Evolutionary conservation across 2,329 filamentous ascomycete species (phyloP).

Genomic region (Ophiocordyceps camponoti-rufipedis): DNA sequence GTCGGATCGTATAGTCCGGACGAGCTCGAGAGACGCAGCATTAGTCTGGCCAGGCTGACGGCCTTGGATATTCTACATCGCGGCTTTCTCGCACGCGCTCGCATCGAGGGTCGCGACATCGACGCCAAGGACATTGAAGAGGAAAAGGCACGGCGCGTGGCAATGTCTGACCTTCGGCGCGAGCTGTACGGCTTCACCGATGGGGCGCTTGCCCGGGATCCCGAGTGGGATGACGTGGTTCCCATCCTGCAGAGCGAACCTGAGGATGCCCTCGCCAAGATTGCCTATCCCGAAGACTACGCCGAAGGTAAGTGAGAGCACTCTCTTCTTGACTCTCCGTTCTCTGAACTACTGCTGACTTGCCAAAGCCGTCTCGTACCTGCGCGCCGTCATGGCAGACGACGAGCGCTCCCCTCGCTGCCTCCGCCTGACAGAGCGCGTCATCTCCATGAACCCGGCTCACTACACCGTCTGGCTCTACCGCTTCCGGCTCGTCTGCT

Average conservation of each 20-base stretch:
- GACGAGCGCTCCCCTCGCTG: conserved; percentile 70
- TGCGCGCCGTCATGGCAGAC: conserved; percentile 79
- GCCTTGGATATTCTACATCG: conserved; percentile 24
- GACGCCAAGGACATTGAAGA: conserved; percentile 22
- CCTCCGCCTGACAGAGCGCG: conserved; percentile 66
- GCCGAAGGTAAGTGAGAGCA: conserved; percentile 41
- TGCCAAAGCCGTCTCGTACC: conserved; percentile 60
- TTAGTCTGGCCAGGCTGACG: conserved; percentile 23
- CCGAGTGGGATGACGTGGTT: conserved; percentile 66
- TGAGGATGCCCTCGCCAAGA: conserved; percentile 69
- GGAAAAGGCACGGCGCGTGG: conserved; percentile 27
- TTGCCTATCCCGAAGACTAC: conserved; percentile 82
- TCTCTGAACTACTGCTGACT: not conserved
- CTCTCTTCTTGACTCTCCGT: not conserved
- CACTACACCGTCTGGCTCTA: conserved; percentile 99
- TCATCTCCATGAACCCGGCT: conserved; percentile 85
- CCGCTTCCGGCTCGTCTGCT: conserved; percentile 60
- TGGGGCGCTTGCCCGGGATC: conserved; percentile 36
- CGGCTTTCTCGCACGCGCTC: conserved; percentile 19
- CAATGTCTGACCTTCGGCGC: conserved; percentile 30
- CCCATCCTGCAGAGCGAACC: conserved; percentile 76
- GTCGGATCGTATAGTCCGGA: conserved; percentile 27
- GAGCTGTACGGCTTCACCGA: conserved; percentile 34
- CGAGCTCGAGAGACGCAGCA: conserved; percentile 23
- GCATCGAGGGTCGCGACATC: conserved; percentile 19